Conservation (phyloP, 208 protist genomes). For the Kentomonas sorsogonicus region DNA sequence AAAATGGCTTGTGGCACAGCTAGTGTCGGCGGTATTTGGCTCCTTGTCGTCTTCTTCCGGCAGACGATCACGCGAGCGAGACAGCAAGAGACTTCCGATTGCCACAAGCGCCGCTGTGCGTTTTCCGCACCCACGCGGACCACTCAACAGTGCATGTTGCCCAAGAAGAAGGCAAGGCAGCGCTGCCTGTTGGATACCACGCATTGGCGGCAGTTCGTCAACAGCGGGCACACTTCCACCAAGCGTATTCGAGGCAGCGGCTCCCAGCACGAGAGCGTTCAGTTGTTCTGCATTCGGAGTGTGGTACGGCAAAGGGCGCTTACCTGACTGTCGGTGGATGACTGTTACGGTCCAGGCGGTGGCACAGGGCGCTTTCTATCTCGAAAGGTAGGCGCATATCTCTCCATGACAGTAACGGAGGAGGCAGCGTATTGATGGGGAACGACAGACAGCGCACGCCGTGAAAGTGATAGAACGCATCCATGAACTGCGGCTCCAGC, state of each 20-base stretch:
- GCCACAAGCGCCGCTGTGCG: conserved; percentile 44
- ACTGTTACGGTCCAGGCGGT: too few species aligned
- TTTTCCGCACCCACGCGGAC: conserved; percentile 52
- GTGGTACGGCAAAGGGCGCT: not conserved
- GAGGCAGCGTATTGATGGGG: conserved; percentile 16
- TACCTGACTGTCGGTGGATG: too few species aligned
- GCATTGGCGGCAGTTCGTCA: conserved; percentile 5
- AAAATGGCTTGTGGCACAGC: too few species aligned
- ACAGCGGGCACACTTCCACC: too few species aligned
- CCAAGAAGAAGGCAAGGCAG: conserved; percentile 60
- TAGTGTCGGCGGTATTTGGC: not conserved
- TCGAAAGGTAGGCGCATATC: conserved; percentile 36
- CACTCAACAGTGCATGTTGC: conserved; percentile 55
- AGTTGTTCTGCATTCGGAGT: not conserved
- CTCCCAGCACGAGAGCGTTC: not conserved
- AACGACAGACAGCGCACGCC: conserved; percentile 1
- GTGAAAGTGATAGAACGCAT: not conserved
- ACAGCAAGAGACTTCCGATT: conserved; percentile 19
- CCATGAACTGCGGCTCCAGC: not conserved
- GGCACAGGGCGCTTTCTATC: conserved; percentile 19
- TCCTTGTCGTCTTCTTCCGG: not conserved
- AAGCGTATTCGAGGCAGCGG: not conserved
- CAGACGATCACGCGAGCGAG: conserved; percentile 1
- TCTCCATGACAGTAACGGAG: conserved; percentile 33
- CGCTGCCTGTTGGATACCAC: conserved; percentile 48